Conservation (phyloP, 2,329 filamentous ascomycete genomes). For the Aspergillus pseudoglaucus region DNA sequence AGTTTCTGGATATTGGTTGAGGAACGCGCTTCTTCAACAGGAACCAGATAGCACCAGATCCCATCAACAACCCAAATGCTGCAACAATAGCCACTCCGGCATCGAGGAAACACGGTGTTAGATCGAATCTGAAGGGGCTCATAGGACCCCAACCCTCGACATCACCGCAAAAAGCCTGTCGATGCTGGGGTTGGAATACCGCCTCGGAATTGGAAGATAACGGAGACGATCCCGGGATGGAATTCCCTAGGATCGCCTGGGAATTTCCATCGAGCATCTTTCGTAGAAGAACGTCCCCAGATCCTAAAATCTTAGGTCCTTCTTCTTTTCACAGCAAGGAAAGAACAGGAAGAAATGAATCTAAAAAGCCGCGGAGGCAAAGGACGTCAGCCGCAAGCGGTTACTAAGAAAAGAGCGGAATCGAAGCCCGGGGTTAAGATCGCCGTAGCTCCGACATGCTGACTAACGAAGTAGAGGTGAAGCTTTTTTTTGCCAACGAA, state of each 20-base stretch:
- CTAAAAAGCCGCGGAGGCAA: background rate
- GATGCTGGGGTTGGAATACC: slow-evolving; percentile 19
- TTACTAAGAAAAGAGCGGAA: background rate
- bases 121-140: slow-evolving; percentile 80
- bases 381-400: background rate
- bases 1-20: slow-evolving; percentile 67
- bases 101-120: slow-evolving; percentile 96
- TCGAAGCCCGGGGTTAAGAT: background rate
- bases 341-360: background rate
- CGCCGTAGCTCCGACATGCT: background rate
- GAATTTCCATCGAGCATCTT: slow-evolving; percentile 31
- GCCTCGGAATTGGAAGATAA: slow-evolving; percentile 19
- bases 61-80: slow-evolving; percentile 69
- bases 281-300: slow-evolving; percentile 17
- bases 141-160: slow-evolving; percentile 92
- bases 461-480: background rate
- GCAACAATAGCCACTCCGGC: slow-evolving; percentile 76
- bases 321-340: background rate
- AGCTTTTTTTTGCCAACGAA: background rate
- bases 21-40: slow-evolving; percentile 64
- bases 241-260: slow-evolving; percentile 28
- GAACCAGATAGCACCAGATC: slow-evolving; percentile 72
- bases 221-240: slow-evolving; percentile 18
- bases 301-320: slow-evolving; percentile 18
- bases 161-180: slow-evolving; percentile 77